Base-by-base conservation (phyloP, 192 early-diverging fungal genomes). In the Entomortierella chlamydospora region DNA sequence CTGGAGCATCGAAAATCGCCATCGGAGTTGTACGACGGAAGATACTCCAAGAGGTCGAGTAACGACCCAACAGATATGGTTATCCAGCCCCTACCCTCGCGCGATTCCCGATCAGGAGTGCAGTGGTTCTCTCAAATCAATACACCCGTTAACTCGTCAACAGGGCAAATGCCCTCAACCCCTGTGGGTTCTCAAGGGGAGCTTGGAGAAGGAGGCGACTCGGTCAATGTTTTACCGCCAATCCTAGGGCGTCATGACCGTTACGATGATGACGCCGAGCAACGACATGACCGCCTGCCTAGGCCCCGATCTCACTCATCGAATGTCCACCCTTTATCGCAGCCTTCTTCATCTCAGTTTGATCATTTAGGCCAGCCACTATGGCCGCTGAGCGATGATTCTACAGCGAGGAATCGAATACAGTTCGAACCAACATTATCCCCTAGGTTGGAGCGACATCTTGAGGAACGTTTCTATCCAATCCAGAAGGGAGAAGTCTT, bases 121-220 rank as follows among this genome's bases (percentile, higher is more conserved):
- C 67, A 70, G 17, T 79, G 74, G 74, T 79, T 65, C 57, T 79
- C 74, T 18, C 74, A 79, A 25, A 51, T 70, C 17, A 70, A n/a
- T 22, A 59, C 64, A 2, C 50, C 64, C 1, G 0, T 4, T 2
- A 28, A 52, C 4, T 39, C 45, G 3, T 51, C 70, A 26, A 20
- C 52, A 43, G 54, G 33, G 28, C 52, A 11, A 47, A 17, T 47
- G 5, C 45, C 45, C 15, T 47, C 45, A 20, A 34, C 26, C 15
- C 56, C 42, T 3, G 17, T 72, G 52, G 57, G 0, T 25, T 58
- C 47, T 0, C 30, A n/a, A 39, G 10, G 22, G 1, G 20, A 30
- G 15, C n/a, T 4, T 2, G 45, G 45, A 47, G 45, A 12, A 58
- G 18, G 39, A 26, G 30, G 17, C 12, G 59, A 65, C 7, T 20